Base-by-base conservation (phyloP, 1,139 yeast species). In the Candida tetrigidarum region DNA sequence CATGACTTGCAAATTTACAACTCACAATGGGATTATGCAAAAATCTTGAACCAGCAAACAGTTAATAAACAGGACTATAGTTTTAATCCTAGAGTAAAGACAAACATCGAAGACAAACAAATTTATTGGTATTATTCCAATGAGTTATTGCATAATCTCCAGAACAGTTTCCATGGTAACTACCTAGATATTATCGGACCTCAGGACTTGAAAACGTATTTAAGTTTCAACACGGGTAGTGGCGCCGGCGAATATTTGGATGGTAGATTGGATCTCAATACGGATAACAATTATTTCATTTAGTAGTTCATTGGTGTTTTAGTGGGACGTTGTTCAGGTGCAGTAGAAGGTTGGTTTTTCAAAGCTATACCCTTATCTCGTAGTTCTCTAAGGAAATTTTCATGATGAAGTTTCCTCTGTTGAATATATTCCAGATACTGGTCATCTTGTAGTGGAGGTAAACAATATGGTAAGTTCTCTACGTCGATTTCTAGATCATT, bases 161-260 rank as follows among this genome's bases (percentile, higher is more conserved):
- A 44, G 26, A 33, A 41, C 46, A 19, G 46, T 14, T 36, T 26
- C n/a, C 39, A 23, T 25, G 38, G 40, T 33, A 22, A 34, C 32
- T 11, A 25, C 12, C 11, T 37, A 6, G 33, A 18, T 14, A 27
- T 30, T 18, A 18, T 32, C 25, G 42, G 53, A 22, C 35, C 52
- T 1, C 56, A 51, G 32, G 67, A 63, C 40, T 42, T 59, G 16
- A 50, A 50, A 26, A 30, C 60, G 7, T 68, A 68, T 42, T 46
- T 58, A 1, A 57, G 54, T 23, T 66, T 37, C 15, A 14, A 41
- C 14, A 15, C 8, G 11, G 29, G 16, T 14, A 20, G 12, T 9
- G 34, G 29, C 3, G 20, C 27, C 4, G 27, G 39, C 15, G 37
- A 29, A 19, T 37, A 39, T 20, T 37, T 37, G 14, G 39, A 41